Percentiles rank a stretch among this genome's conserved stretches.
phyloP scores from a whole-genome alignment of 2,329 filamentous ascomycete genomes.

The Aspergillus carbonarius region DNA sequence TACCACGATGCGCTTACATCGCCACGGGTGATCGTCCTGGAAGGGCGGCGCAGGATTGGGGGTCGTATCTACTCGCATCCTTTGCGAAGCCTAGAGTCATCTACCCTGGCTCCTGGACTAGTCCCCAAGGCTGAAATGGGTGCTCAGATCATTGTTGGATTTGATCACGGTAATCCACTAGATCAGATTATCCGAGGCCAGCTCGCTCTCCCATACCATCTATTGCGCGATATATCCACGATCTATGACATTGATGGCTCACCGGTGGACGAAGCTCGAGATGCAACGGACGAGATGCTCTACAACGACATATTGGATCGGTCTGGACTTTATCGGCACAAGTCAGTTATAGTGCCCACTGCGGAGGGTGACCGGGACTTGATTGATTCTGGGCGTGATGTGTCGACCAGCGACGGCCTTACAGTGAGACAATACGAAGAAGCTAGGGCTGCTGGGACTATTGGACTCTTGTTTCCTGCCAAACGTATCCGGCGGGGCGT shows the following conservation, averaged over 20 bases:
- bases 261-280: conserved; percentile 72
- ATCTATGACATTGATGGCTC: conserved; percentile 71
- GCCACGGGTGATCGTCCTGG: conserved; percentile 74
- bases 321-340: conserved; percentile 86
- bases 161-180: conserved; percentile 90
- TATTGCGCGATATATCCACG: conserved; percentile 74
- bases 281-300: conserved; percentile 81
- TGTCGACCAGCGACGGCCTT: conserved; percentile 65
- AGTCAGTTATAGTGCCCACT: conserved; percentile 65
- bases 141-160: conserved; percentile 96
- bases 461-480: conserved; percentile 43
- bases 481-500: conserved; percentile 47
- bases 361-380: conserved; percentile 80
- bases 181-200: conserved; percentile 90
- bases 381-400: conserved; percentile 80
- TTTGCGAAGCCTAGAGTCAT: conserved; percentile 58
- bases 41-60: conserved; percentile 83
- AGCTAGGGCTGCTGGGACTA: conserved; percentile 59
- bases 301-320: conserved; percentile 95
- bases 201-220: conserved; percentile 80
- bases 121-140: conserved; percentile 90
- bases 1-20: conserved; percentile 68
- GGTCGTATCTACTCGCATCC: conserved; percentile 89
- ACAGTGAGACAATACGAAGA: conserved; percentile 74
- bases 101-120: conserved; percentile 53